Base-by-base conservation (phyloP, 1,284 basidiomycete species). In the Trichosporon faecale region DNA sequence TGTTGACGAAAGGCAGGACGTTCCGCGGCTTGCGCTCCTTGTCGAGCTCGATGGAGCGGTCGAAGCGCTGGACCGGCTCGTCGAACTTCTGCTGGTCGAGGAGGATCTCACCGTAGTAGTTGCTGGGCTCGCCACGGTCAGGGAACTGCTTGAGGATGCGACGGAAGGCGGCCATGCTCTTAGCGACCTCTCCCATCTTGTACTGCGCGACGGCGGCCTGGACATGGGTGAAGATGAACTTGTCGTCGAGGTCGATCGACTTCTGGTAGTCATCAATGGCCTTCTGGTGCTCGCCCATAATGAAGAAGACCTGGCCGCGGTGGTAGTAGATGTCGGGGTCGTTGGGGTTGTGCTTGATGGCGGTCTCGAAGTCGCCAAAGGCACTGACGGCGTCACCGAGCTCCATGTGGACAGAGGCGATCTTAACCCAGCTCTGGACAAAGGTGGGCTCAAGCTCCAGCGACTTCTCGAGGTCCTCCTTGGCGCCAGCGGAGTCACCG, bases 271-370 rank as follows among this genome's bases (percentile, higher is more conserved):
- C 93, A 78, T 90, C 88, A 37, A 95, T 91, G 0, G 96, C 96
- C 65, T 91, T 87, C 18, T 86, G 86, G 82, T 91, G 98, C 76
- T 98, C 91, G 84, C 91, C 91, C 86, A 95, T 93, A 83, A 99
- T 98, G 85, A 98, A 99, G 83, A 94, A 88, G 57, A 99, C 97
- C 86, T 99, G 97, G 44, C 96, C 97, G 76, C 96, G 93, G 85
- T 99, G 97, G 85, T 99, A 99, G 86, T 95, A 99, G 73, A 98
- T 95, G 84, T 99, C 97, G 0, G 96, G 91, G 84, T 99, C 95
- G 66, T 90, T 85, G 5, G 91, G 83, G 79, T 98, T 90, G 75
- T 92, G 88, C 80, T 88, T 87, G 78, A 95, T 91, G 0, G 97
- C 97, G 72, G 91, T 87, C 70, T 96, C 94, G 81, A 98, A 98